Base-by-base conservation (phyloP, 208 protist genomes). In the Trypanosoma platydactyli region DNA sequence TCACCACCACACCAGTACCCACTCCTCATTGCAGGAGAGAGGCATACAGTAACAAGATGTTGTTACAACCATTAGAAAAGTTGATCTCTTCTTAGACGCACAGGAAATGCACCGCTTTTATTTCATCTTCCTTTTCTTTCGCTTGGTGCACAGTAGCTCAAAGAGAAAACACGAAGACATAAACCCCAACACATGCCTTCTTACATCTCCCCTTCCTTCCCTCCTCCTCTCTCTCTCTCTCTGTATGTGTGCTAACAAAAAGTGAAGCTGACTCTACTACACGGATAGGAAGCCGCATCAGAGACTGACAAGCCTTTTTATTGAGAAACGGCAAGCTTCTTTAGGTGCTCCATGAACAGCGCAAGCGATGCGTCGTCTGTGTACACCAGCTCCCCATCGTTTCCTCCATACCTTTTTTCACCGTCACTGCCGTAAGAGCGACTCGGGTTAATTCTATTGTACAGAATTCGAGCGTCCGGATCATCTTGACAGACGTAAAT, bases 351-450 rank as follows among this genome's bases (percentile, higher is more conserved):
- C 92, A 98, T 98, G 71, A 99, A 99, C 27, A 94, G 79, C 54
- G 98, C 90, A 40, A 99, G 83, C 13, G 91, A 97, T 54, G 98
- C 98, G 77, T 99, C 98, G 69, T 99, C 98, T 1, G 98, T 99
- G 82, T 99, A 97, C 25, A 99, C 89, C 24, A 97, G 69, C 49
- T 97, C 92, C 16, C 87, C 92, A 30, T 82, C 83, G 25, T 80
- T 76, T 27, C 70, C 71, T 49, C 86, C 89, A 68, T 87, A 93
- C 22, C 71, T 58, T 35, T 74, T 69, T 54, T 78, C 80, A 75
- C 77, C 73, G n/a, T 80, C 72, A 20, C 64, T 76, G 50, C 83
- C 90, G 78, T 99, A 98, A 25, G 98, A 98, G 12, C 94, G 87
- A 30, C 91, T 97, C 42, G 98, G 98, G 80, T 99, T 99, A 68